phyloP scores from a whole-genome alignment of 768 basidiomycete genomes.

The Phlegmacium glaucopus region DNA sequence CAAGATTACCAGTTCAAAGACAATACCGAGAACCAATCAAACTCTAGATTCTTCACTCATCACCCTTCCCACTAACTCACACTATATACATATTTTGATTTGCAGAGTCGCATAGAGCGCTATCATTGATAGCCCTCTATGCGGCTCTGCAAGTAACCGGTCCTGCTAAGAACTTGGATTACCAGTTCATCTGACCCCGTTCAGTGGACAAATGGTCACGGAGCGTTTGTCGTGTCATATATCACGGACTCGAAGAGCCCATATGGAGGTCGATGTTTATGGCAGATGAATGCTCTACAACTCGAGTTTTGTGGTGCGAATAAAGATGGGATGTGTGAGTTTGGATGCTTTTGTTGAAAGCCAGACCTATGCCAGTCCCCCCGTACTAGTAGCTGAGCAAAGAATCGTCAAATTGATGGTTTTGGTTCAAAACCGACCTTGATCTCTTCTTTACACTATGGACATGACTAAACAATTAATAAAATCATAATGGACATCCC shows the following conservation, averaged over 20 bases:
- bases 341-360: constrained; percentile 66
- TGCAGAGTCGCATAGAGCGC: too few relatives aligned
- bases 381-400: too few relatives aligned
- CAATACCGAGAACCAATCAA: constrained; percentile 61
- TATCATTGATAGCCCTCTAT: constrained; percentile 79
- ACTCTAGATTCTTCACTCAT: constrained; percentile 60
- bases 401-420: too few relatives aligned
- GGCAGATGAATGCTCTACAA: constrained; percentile 72
- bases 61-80: constrained; percentile 71
- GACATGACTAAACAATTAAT: too few relatives aligned
- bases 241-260: neutral
- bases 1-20: constrained; percentile 58
- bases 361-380: constrained; percentile 73
- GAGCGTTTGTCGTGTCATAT: too few relatives aligned
- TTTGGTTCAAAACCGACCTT: too few relatives aligned
- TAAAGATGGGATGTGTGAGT: constrained; percentile 54
- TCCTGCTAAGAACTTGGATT: constrained; percentile 47
- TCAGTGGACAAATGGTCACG: too few relatives aligned
- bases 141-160: constrained; percentile 42
- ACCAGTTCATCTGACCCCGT: too few relatives aligned
- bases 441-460: too few relatives aligned
- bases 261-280: constrained; percentile 37
- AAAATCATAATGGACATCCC: too few relatives aligned
- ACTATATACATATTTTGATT: constrained; percentile 78
- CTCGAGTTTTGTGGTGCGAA: constrained; percentile 56